Evolutionary conservation across 805 yeast species (phyloP), one percentile per base, ranked within the genome.

Genomic region (Teunomyces gatunensis): DNA sequence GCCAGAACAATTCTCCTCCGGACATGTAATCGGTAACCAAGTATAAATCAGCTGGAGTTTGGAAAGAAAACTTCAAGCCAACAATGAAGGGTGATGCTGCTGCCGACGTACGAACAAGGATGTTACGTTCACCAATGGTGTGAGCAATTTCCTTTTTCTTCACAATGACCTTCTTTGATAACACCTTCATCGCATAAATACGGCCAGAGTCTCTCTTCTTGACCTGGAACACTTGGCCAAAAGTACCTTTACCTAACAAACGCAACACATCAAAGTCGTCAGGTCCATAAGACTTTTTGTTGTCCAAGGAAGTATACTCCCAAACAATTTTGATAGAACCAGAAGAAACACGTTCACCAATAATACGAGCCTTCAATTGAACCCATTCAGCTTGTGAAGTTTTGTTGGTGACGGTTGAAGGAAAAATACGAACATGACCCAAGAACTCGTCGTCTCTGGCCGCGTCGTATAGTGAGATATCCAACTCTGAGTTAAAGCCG

Each of bases 111-210:
- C 96, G 82, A 20, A 92, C 99, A 49, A 94, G 73, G 55, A 94
- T 94, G 65, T 94, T 88, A 58, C 99, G 79, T 73, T 94, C 99
- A 29, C 98, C 98, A 59, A 94, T 89, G 2, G 99, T 94, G 68
- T 94, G 99, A 0, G 98, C 98, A 58, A 94, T 87, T 70, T 94
- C 99, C 68, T 92, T 92, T 77, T 94, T 94, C 67, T 88, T 90
- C 44, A 94, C 97, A 65, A 94, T 94, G 39, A 90, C 92, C 65
- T 91, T 91, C 67, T 94, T 94, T 21, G 96, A 87, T 46, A 94
- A 79, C 25, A 92, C 96, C 70, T 94, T 94, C 99, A 94, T 94
- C 35, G 99, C 99, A 65, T 94, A 94, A 49, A 94, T 86, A 58
- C 97, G 81, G 49, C 81, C 80, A 6, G 96, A 89, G 64, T 94